Conservation (phyloP, 495 filamentous ascomycete genomes). For the Geopyxis carbonaria region DNA sequence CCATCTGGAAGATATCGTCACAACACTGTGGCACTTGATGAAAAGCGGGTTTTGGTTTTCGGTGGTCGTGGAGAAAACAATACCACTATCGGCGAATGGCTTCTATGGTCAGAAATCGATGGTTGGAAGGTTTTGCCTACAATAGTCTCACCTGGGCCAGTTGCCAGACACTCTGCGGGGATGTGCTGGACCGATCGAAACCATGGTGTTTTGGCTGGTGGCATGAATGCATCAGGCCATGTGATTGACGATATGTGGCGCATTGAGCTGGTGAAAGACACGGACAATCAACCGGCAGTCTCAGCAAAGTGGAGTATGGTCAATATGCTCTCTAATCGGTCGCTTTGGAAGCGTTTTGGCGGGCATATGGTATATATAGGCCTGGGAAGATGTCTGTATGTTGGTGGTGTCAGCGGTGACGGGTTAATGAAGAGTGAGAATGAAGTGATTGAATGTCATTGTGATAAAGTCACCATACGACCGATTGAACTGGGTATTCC, state of each 20-base stretch:
- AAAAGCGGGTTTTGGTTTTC: constrained; percentile 40
- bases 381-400: constrained; percentile 12
- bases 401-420: constrained; percentile 20
- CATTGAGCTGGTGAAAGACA: neutral
- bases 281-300: constrained; percentile 3
- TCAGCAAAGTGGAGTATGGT: constrained; percentile 18
- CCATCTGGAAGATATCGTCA: constrained; percentile 56
- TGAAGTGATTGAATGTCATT: constrained; percentile 18
- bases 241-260: constrained; percentile 23
- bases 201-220: constrained; percentile 19
- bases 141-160: neutral
- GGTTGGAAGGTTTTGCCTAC: constrained; percentile 31
- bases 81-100: constrained; percentile 40
- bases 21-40: constrained; percentile 37
- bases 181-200: constrained; percentile 27
- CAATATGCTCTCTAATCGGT: constrained; percentile 18
- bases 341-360: constrained; percentile 19
- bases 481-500: constrained; percentile 1
- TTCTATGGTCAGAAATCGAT: constrained; percentile 41
- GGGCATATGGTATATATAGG: constrained; percentile 18
- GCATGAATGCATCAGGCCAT: constrained; percentile 21
- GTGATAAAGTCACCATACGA: constrained; percentile 13
- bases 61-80: constrained; percentile 50
- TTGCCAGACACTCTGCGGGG: neutral
- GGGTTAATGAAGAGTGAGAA: constrained; percentile 17